Evolutionary conservation across 192 early-diverging fungal genomes (phyloP), one percentile per base, ranked within the genome.

Genomic region (Oehlia diaphana): DNA sequence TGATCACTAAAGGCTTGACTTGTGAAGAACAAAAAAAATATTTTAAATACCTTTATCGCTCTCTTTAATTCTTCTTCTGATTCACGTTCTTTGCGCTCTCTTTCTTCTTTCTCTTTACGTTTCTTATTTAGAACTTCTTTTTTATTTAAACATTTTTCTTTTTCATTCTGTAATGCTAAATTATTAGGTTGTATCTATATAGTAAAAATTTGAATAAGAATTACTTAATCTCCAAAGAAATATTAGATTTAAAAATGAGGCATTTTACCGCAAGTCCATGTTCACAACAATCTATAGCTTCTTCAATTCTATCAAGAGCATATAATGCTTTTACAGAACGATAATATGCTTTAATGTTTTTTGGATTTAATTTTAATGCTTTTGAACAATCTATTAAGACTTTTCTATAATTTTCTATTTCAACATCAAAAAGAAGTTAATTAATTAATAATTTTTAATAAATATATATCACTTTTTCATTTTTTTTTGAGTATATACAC

Each of bases 291-390:
- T 98, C 96, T 26, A 90, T 69, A 2, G 96, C 96, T 81, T 99
- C 96, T 6, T 85, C 87, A 66, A 93, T 87, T 84, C 92, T 93
- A 63, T 95, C 96, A 67, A 99, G 84, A 26, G 88, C 86, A 39
- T 88, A 81, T 28, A 95, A 89, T 8, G 97, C 98, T 76, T 92
- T 92, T 8, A 91, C 92, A 0, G 96, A 96, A 44, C 97, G 90
- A 86, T 93, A 99, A 67, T 94, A 91, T 0, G 96, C 98, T 83
- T 99, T 99, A 72, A 96, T 88, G 65, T 96, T 96, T 62, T 91
- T 87, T 4, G 92, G 88, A 73, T 95, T 90, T 5, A 94, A 79
- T 79, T 92, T 87, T 47, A 99, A 83, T 12, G 94, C 95, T n/a
- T 90, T 88, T 10, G 91, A 89, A 79, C 97, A 98, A 87, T 99